Evolutionary conservation across 768 basidiomycete species (phyloP).

Genomic region (Lactarius sanguifluus): DNA sequence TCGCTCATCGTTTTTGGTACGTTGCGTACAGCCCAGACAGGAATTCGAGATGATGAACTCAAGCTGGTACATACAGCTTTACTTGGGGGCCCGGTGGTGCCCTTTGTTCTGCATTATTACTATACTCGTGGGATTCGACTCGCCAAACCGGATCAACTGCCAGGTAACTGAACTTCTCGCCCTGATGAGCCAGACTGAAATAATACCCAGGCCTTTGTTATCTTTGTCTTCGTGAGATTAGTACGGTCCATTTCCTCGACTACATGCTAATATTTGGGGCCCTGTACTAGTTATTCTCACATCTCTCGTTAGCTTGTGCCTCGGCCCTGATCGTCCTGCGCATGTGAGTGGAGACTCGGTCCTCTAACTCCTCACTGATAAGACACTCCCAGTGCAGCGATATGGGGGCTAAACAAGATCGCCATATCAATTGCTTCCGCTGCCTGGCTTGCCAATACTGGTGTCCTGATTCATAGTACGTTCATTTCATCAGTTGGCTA

Average conservation of each 20-base stretch:
- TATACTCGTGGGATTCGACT: neutral
- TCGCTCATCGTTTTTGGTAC: neutral
- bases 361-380: neutral
- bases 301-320: constrained; percentile 8
- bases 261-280: neutral
- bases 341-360: constrained; percentile 11
- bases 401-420: constrained; percentile 13
- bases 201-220: neutral
- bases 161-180: neutral
- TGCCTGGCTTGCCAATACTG: neutral
- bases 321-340: constrained; percentile 21
- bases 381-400: neutral
- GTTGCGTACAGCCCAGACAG: neutral
- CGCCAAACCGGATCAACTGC: neutral
- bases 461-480: neutral
- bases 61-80: neutral
- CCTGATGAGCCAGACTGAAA: neutral
- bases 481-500: neutral
- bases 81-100: neutral
- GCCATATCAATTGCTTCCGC: neutral
- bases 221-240: neutral
- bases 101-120: neutral
- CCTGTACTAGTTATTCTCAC: constrained; percentile 1
- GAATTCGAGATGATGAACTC: neutral
- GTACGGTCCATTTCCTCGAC: too few relatives aligned